phyloP scores from a whole-genome alignment of 768 basidiomycete species.

The Porpolomopsis calyptriformis region DNA sequence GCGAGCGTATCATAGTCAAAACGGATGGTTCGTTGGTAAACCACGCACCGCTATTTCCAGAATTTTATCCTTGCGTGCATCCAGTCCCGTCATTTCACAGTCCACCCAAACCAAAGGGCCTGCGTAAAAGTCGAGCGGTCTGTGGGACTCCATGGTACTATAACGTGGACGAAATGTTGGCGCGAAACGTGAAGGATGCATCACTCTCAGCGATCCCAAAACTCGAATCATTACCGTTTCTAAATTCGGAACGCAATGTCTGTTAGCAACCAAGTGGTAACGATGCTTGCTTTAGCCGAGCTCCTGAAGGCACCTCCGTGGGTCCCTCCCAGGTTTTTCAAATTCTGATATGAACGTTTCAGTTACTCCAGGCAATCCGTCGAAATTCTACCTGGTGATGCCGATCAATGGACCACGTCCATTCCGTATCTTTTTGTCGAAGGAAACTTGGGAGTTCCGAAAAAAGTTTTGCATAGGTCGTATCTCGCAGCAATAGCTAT shows the following conservation, averaged over 20 bases:
- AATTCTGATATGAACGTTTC: not conserved
- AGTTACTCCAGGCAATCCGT: constrained; percentile 32
- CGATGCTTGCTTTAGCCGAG: not conserved
- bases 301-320: not conserved
- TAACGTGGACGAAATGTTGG: constrained; percentile 4
- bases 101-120: constrained; percentile 78
- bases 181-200: not conserved
- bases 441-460: constrained; percentile 54
- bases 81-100: constrained; percentile 80
- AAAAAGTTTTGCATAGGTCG: constrained; percentile 41
- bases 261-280: not conserved
- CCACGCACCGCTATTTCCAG: constrained; percentile 65
- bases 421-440: constrained; percentile 44
- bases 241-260: not conserved
- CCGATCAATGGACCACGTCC: constrained; percentile 33
- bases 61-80: constrained; percentile 55
- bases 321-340: not conserved
- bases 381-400: constrained; percentile 53
- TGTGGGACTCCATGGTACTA: constrained; percentile 11
- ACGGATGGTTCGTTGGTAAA: not conserved
- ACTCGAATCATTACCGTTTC: not conserved
- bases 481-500: constrained; percentile 36
- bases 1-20: not conserved
- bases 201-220: not conserved
- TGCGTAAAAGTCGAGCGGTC: constrained; percentile 35